Evolutionary conservation across 164 flowering plant species (phyloP), one percentile per base, ranked within the genome.

Genomic region (Stephania yunnanensis): DNA sequence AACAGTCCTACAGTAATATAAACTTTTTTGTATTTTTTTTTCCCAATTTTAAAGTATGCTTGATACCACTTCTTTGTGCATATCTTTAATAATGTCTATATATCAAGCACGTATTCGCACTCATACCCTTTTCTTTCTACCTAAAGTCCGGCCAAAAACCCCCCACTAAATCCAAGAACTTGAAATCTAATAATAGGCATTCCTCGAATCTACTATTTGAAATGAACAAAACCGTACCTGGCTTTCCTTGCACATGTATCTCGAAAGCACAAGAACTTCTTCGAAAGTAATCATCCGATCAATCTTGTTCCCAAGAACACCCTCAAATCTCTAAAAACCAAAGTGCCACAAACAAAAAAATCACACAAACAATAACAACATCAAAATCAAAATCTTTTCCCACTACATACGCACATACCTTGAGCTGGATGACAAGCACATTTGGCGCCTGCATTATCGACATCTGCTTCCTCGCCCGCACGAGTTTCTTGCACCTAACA

Each of bases 401-500:
- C 20, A 20, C 7, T 36, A 20, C 5, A 68, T 73, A 17, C n/a
- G 6, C 25, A 25, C 25, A 25, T 74, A 94, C 99, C 97, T 96
- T 96, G 44, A 96, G 89, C 73, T 96, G 99, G 71, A 96, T 87
- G 13, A 92, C 99, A 85, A 96, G 97, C 30, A 96, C 82, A 83
- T 96, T 94, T 12, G 99, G 99, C 2, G 98, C 95, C 81, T 89
- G 90, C 69, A 85, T 85, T 67, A 96, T 82, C 0, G 94, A 91
- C 98, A 96, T 86, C 80, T 94, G 98, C 87, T 96, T 96, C 88
- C 84, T 88, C 1, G 99, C 99, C 66, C 83, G 77, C 71, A 93
- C 95, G 87, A 94, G 80, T 80, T 91, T 89, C 86, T 91, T 89
- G 79, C 99, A 96, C 79, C 99, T 96, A 71, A 30, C 6, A 30